phyloP scores from a whole-genome alignment of 2,329 filamentous ascomycete species.

The Delphinella strobiligena region DNA sequence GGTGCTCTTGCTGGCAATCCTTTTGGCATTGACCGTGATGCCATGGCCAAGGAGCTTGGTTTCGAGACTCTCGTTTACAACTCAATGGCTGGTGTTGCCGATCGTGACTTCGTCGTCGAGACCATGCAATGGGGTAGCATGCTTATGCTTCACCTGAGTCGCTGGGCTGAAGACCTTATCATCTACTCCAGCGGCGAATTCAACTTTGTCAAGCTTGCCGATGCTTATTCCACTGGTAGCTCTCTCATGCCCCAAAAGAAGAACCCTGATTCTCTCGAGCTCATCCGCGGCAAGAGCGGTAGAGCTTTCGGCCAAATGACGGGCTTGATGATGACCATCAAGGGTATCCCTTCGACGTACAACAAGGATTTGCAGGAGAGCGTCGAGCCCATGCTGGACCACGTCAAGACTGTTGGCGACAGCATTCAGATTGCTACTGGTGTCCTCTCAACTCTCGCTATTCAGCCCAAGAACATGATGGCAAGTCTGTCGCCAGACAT shows the following conservation, averaged over 20 bases:
- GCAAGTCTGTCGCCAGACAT: conserved; percentile 71
- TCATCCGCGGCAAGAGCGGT: conserved; percentile 67
- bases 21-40: conserved; percentile 68
- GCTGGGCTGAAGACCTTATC: conserved; percentile 79
- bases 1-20: conserved; percentile 72
- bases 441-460: conserved; percentile 60
- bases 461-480: conserved; percentile 63
- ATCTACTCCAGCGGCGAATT: conserved; percentile 70
- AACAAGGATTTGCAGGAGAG: conserved; percentile 90
- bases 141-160: conserved; percentile 67
- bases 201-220: conserved; percentile 61
- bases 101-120: conserved; percentile 75
- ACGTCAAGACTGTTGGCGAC: conserved; percentile 69
- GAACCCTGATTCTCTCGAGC: conserved; percentile 62
- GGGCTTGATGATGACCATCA: conserved; percentile 64
- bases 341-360: conserved; percentile 69
- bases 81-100: conserved; percentile 62
- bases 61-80: conserved; percentile 68
- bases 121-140: conserved; percentile 68
- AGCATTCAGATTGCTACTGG: conserved; percentile 74
- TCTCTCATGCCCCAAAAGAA: conserved; percentile 78
- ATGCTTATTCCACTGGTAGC: conserved; percentile 68
- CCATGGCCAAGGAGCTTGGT: conserved; percentile 68
- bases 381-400: conserved; percentile 74
- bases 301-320: conserved; percentile 71